Evolutionary conservation across 2,329 filamentous ascomycete species (phyloP).

Genomic region (Claviceps pusilla): DNA sequence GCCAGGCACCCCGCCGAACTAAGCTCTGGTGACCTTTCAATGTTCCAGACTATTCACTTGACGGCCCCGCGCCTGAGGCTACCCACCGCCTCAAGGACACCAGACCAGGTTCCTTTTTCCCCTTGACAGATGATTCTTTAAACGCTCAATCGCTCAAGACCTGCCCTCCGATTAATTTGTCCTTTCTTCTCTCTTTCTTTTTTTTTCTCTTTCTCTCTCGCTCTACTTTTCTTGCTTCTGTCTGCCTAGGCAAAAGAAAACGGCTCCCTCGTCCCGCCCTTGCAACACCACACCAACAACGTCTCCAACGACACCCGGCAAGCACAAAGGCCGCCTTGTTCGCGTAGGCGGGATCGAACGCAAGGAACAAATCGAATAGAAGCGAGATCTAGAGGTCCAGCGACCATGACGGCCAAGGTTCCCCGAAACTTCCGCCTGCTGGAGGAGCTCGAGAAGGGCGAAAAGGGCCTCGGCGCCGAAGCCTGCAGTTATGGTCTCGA

Average conservation of each 20-base stretch:
- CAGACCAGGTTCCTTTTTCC: neutral
- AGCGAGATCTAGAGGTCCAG: neutral
- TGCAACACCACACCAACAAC: neutral
- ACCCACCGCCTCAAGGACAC: neutral
- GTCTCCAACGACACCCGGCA: neutral
- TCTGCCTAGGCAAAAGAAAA: neutral
- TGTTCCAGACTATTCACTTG: neutral
- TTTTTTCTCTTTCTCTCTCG: no score
- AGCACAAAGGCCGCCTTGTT: neutral
- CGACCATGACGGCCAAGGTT: conserved; percentile 40
- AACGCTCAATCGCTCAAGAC: neutral
- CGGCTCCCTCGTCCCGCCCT: neutral
- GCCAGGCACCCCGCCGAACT: neutral
- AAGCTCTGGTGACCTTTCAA: neutral
- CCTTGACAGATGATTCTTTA: neutral
- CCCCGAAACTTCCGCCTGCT: conserved; percentile 92
- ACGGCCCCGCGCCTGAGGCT: neutral
- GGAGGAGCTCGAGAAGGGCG: conserved; percentile 96
- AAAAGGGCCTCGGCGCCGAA: conserved; percentile 92
- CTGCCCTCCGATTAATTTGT: neutral
- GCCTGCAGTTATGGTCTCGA: conserved; percentile 94
- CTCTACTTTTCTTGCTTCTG: no score
- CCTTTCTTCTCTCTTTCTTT: neutral
- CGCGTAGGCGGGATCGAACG: neutral
- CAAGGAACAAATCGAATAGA: neutral